A percentile compares a stretch with the other conserved stretches of the same genome.
These are phyloP conservation scores for Polygonum maritimum DNA, from an alignment of 148 eudicot genomes.

Conservation along the genomic window DNA sequence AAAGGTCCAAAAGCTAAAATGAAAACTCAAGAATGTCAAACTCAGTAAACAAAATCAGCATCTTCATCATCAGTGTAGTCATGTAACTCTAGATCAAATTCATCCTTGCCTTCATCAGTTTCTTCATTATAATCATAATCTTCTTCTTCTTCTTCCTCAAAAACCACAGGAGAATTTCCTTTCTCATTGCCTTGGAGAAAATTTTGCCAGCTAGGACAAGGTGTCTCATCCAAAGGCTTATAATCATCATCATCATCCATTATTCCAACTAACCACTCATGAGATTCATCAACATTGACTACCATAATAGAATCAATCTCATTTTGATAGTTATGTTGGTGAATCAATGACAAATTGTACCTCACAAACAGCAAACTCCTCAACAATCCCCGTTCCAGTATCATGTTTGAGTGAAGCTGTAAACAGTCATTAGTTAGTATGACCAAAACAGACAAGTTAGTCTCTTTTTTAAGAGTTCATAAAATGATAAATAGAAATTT, in stretches of 20 bases:
- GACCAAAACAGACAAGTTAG: not conserved
- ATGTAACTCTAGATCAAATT: not conserved
- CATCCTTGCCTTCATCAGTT: not conserved
- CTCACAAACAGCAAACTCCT: not conserved
- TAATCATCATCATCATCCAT: not conserved
- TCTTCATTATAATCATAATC: not conserved
- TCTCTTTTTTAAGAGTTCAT: not conserved
- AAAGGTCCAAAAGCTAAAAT: not conserved
- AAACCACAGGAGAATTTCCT: not conserved
- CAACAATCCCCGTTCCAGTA: not conserved
- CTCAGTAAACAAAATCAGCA: not conserved
- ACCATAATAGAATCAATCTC: not conserved
- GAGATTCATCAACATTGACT: not conserved
- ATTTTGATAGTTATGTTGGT: not conserved
- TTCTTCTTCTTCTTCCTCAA: not conserved
- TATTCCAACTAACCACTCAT: not conserved
- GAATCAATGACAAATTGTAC: not conserved
- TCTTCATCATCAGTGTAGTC: not conserved
- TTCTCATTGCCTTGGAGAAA: not conserved
- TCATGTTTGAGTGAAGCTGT: not conserved
- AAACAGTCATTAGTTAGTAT: not conserved
- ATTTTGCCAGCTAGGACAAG: not conserved
- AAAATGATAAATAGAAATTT: not conserved
- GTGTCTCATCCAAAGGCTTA: not conserved
- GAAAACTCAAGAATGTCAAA: not conserved